These are phyloP conservation scores for Medicago ruthenica DNA, from an alignment of 306 rosid genomes.

Conservation along the genomic window DNA sequence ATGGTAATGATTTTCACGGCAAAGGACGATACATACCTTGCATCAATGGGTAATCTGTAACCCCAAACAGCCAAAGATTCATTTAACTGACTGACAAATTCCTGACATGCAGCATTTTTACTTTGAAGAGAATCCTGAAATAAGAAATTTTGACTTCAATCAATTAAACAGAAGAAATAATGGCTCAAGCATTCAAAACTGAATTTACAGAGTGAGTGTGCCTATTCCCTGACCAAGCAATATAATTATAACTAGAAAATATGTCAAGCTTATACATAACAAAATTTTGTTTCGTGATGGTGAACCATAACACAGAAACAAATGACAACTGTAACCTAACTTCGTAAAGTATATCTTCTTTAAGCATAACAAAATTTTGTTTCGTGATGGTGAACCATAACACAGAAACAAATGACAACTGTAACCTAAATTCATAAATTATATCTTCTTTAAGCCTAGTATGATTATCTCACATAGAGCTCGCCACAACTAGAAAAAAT, in stretches of 20 bases:
- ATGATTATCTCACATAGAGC: conserved; percentile 6
- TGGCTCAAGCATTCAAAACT: conserved; percentile 20
- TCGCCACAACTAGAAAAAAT: neutral
- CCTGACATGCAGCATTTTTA: conserved; percentile 71
- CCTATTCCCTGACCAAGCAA: conserved; percentile 28
- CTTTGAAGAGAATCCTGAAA: conserved; percentile 83
- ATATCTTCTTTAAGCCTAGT: conserved; percentile 31
- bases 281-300: conserved; percentile 18
- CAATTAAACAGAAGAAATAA: neutral
- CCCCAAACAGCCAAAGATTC: conserved; percentile 89
- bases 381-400: conserved; percentile 8
- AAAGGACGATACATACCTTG: conserved; percentile 65
- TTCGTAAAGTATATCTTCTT: conserved; percentile 8
- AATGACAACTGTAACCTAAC: conserved; percentile 1
- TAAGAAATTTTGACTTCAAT: conserved; percentile 30
- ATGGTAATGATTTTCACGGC: conserved; percentile 21
- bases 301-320: neutral
- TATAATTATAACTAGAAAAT: conserved; percentile 10
- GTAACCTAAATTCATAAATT: conserved; percentile 10
- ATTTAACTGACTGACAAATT: conserved; percentile 72
- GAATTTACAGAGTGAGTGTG: conserved; percentile 12
- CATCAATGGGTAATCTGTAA: conserved; percentile 70
- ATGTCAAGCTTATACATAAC: conserved; percentile 26
- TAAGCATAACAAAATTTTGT: conserved; percentile 19
- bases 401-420: neutral